Base-by-base conservation (phyloP, 1,139 yeast genomes). In the Waltiozyma sp. region DNA sequence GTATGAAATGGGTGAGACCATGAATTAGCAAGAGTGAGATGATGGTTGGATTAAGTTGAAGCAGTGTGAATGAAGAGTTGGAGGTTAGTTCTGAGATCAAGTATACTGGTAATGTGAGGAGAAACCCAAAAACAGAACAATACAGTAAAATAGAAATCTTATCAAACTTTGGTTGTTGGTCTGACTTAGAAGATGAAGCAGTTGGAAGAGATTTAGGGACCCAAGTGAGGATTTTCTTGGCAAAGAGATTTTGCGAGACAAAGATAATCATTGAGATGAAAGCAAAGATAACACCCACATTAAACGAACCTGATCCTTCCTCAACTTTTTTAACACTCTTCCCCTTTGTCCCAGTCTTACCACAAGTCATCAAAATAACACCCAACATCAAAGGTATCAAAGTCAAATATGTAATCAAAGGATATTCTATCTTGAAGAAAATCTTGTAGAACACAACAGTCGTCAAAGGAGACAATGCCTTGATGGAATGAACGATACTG, bases 191-290 rank as follows among this genome's bases (percentile, higher is more conserved):
- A 43, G 40, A 11, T 31, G 14, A 15, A 14, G 43, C 38, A 16
- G 55, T 52, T 11, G 63, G 61, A 35, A 59, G 40, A 6, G 46
- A 43, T 18, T 50, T 46, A 15, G 53, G 55, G 41, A 63, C 64
- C n/a, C 66, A 69, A 2, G 96, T 86, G 45, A 89, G 66, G 45
- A 87, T 75, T 52, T 76, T 79, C 61, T 89, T 89, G 41, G 96
- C 91, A 65, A 86, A 88, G 53, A 89, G 86, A 62, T 89, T 89
- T 59, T 89, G 97, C 15, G 87, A 71, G 16, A 89, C 97, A 64
- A 89, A 89, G 42, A 88, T 85, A 39, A 85, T 57, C 79, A 89
- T 84, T 16, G 95, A 85, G 33, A 81, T 54, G 47, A 85, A 77
- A 2, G 96, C 95, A 62, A 76, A 86, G 14, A 74, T 38, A 43